phyloP scores from a whole-genome alignment of 2,329 filamentous ascomycete genomes.

The Microcyclosporella mali region DNA sequence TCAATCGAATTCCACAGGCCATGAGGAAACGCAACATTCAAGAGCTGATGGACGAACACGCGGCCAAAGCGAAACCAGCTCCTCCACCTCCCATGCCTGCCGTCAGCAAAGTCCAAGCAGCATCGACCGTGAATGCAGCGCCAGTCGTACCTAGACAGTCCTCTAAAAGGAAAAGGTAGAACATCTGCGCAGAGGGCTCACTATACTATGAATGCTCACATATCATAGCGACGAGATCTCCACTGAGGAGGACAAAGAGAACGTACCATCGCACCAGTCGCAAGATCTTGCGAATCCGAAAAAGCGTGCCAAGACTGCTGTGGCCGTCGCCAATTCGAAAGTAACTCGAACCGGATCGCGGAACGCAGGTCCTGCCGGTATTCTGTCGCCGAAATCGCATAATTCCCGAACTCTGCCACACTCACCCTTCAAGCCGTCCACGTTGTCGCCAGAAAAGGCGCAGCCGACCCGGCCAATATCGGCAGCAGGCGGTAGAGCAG shows the following conservation, averaged over 20 bases:
- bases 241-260: constrained; percentile 67
- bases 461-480: constrained; percentile 26
- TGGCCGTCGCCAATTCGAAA: constrained; percentile 27
- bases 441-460: constrained; percentile 50
- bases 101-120: constrained; percentile 7
- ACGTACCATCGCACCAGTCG: constrained; percentile 46
- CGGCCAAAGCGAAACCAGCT: constrained; percentile 24
- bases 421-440: constrained; percentile 35
- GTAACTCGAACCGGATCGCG: constrained; percentile 29
- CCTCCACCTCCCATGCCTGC: constrained; percentile 19
- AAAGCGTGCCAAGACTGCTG: constrained; percentile 47
- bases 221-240: constrained; percentile 54
- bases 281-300: constrained; percentile 58
- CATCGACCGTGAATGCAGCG: constrained; percentile 7
- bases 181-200: neutral
- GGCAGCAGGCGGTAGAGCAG: constrained; percentile 37
- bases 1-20: constrained; percentile 81
- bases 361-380: constrained; percentile 41
- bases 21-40: constrained; percentile 76
- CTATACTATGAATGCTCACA: constrained; percentile 13
- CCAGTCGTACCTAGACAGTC: constrained; percentile 9
- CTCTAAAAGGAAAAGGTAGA: constrained; percentile 20
- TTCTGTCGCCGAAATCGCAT: constrained; percentile 75
- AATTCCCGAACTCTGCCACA: constrained; percentile 66
- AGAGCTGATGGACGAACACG: constrained; percentile 61